These are phyloP conservation scores for Cryptococcus sp. DNA, from an alignment of 1,284 basidiomycete genomes.

Conservation along the genomic window DNA sequence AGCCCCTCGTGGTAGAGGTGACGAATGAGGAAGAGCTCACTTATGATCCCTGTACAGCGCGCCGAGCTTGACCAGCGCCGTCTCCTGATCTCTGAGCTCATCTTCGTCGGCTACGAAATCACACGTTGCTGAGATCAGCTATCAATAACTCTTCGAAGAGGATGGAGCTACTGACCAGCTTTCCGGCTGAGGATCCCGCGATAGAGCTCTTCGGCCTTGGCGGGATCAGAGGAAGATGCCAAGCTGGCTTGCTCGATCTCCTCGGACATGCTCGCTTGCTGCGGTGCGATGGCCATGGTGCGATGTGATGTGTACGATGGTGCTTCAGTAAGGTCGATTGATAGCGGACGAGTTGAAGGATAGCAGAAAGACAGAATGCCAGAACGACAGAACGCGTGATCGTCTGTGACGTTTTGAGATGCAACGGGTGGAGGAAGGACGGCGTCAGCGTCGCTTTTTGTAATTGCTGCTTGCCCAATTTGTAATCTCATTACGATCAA, in stretches of 20 bases:
- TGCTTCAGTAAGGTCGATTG: too few relatives aligned
- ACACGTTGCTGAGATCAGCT: neutral
- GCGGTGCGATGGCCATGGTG: constrained; percentile 13
- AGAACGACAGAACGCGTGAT: too few relatives aligned
- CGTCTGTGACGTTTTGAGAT: neutral
- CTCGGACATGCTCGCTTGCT: constrained; percentile 17
- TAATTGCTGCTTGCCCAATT: too few relatives aligned
- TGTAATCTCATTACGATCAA: too few relatives aligned
- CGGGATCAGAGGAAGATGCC: constrained; percentile 33
- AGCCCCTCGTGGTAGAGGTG: constrained; percentile 3
- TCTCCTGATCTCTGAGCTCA: constrained; percentile 76
- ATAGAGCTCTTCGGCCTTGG: constrained; percentile 44
- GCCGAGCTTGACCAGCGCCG: constrained; percentile 81
- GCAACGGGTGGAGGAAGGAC: too few relatives aligned
- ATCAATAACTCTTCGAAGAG: neutral
- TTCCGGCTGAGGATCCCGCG: constrained; percentile 38
- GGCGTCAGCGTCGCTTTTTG: too few relatives aligned
- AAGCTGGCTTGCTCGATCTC: constrained; percentile 37
- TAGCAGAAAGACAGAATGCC: too few relatives aligned
- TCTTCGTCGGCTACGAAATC: constrained; percentile 57
- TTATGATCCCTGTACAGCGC: constrained; percentile 83
- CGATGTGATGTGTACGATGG: neutral
- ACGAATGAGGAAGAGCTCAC: constrained; percentile 56
- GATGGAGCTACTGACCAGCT: constrained; percentile 31
- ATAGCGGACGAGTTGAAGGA: too few relatives aligned